Percentiles rank a stretch among this genome's conserved stretches.
Conservation (phyloP, 139 green algal genomes). For the Yamagishiella unicocca region DNA sequence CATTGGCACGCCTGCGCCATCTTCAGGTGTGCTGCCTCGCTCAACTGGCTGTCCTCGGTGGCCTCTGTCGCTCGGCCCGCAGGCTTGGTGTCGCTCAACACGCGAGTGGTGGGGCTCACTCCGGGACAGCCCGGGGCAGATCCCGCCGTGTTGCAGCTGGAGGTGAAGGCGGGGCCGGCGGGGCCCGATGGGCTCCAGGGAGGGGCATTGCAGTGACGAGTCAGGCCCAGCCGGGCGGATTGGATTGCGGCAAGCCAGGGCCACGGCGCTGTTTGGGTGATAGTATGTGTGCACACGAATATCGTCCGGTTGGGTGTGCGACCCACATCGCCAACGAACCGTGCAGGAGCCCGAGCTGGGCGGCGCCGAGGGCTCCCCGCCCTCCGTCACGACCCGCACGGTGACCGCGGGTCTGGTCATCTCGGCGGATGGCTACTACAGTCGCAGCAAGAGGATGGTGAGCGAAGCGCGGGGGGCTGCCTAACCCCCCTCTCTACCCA, state of each 20-base stretch:
- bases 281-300: not conserved
- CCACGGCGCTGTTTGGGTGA: not conserved
- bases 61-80: not conserved
- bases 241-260: not conserved
- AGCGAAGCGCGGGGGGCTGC: not conserved
- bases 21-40: not conserved
- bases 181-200: no score
- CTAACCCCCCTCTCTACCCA: no score
- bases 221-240: not conserved
- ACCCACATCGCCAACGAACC: not conserved
- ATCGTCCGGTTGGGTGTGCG: not conserved
- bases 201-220: not conserved
- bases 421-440: conserved; percentile 14
- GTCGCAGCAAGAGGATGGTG: conserved; percentile 30
- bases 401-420: conserved; percentile 8
- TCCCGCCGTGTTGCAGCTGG: conserved; percentile 10
- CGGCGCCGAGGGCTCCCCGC: not conserved
- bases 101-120: not conserved
- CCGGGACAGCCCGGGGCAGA: not conserved
- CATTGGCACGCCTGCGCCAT: not conserved
- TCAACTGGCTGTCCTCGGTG: not conserved
- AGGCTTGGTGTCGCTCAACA: conserved; percentile 8
- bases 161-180: not conserved
- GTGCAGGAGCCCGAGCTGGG: not conserved
- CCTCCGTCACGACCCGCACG: not conserved